Conservation (phyloP, 305 asterid species). For the Plantago lanceolata region DNA sequence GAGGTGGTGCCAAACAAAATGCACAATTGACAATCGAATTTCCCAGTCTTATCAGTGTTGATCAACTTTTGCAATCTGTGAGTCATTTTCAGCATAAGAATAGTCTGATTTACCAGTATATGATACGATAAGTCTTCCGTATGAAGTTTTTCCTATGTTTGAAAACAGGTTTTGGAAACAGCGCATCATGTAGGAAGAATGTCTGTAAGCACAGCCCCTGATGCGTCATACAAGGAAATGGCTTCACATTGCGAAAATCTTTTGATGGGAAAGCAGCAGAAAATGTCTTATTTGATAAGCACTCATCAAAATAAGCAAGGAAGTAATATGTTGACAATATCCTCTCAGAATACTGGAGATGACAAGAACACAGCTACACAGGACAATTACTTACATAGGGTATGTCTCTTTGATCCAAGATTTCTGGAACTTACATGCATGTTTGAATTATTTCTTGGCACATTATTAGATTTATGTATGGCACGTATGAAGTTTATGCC, state of each 20-base stretch:
- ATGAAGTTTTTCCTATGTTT: neutral
- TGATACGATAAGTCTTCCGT: too few relatives aligned
- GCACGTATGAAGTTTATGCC: neutral
- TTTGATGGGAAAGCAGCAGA: conserved; percentile 74
- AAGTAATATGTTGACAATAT: conserved; percentile 40
- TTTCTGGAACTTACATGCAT: neutral
- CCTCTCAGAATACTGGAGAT: conserved; percentile 40
- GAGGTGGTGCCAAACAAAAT: conserved; percentile 28
- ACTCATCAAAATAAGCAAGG: conserved; percentile 40
- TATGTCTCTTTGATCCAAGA: conserved; percentile 20
- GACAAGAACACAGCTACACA: conserved; percentile 30
- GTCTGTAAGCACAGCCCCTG: conserved; percentile 65
- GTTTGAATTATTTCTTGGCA: neutral
- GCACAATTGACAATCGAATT: conserved; percentile 38
- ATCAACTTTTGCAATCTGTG: conserved; percentile 80
- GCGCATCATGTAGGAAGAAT: conserved; percentile 77
- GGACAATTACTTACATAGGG: conserved; percentile 33
- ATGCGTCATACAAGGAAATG: conserved; percentile 80
- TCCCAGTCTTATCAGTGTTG: conserved; percentile 58
- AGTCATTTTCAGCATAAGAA: conserved; percentile 34
- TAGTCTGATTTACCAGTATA: neutral
- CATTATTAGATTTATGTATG: too few relatives aligned
- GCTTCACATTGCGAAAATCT: conserved; percentile 81
- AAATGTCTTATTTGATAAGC: conserved; percentile 65
- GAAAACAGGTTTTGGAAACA: conserved; percentile 64